Base-by-base conservation (phyloP, 2,329 filamentous ascomycete genomes). In the Biscogniauxia sp. region DNA sequence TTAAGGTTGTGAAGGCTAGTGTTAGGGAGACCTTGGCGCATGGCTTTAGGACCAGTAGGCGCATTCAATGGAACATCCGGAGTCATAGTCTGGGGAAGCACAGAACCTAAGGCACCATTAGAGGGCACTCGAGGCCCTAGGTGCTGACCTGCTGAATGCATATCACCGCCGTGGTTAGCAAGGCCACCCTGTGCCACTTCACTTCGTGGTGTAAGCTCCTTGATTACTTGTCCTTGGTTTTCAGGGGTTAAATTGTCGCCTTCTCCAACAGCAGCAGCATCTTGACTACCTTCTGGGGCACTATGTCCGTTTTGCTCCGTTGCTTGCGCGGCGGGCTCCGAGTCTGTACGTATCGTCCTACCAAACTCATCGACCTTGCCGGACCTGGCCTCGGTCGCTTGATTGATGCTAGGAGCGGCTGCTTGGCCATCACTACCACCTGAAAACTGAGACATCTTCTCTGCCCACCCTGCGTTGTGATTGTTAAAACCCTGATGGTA, bases 41-140 rank as follows among this genome's bases (percentile, higher is more conserved):
- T 96, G 19, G 95, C 95, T 77, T 95, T 93, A 54, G 95, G 95
- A 9, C 93, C 95, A 58, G 90, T 96, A 26, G 95, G 95, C 26
- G 95, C 95, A 77, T 83, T 92, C 77, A 87, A 75, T 52, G 86
- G 86, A 56, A 82, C 78, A 64, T 78, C 77, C 20, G 74, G 74
- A 23, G 68, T 65, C 61, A 64, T 60, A 59, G 66, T 64, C 56
- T 68, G 66, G 49, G 61, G 61, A 55, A 64, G 66, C 60, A 66
- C 58, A 49, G 66, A 65, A 60, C 65, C 68, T 54, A 51, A 51
- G 51, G 52, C 66, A 54, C 64, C 66, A 66, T 64, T 62, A 59
- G 66, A 55, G 61, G 62, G 64, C 57, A 68, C 67, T 64, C 68
- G 72, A 56, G 68, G 63, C 53, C 65, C 64, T 23, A 66, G 64